Evolutionary conservation across 2,329 filamentous ascomycete genomes (phyloP).

Genomic region (Eutypa lata): DNA sequence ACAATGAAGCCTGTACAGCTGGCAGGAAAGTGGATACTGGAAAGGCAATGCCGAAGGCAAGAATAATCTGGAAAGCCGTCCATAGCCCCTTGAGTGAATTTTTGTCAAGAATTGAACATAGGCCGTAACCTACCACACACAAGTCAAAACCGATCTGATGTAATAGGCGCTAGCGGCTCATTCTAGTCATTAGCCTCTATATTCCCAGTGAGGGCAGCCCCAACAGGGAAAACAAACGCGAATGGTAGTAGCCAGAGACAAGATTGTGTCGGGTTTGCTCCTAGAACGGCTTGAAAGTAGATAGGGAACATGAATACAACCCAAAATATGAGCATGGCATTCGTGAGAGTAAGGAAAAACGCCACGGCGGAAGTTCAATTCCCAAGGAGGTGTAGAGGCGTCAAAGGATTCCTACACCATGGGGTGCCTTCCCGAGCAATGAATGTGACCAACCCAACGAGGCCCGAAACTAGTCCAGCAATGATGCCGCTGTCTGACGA

Average conservation of each 20-base stretch:
- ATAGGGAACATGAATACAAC: constrained; percentile 34
- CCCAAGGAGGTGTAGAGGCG: constrained; percentile 17
- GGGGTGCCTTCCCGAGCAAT: not conserved
- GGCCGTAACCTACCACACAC: not conserved
- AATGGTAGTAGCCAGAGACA: constrained; percentile 20
- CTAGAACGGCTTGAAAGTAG: constrained; percentile 38
- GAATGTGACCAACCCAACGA: not conserved
- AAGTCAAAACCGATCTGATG: not conserved
- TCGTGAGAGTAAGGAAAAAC: constrained; percentile 32
- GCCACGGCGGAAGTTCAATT: constrained; percentile 33
- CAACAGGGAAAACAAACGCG: constrained; percentile 17
- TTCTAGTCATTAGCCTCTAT: not conserved
- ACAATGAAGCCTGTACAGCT: not conserved
- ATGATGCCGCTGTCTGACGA: not conserved
- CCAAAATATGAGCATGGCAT: constrained; percentile 31
- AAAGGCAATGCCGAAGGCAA: not conserved
- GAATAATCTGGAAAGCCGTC: not conserved
- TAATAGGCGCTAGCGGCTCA: not conserved
- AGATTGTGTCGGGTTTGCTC: constrained; percentile 19
- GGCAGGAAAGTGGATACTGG: not conserved
- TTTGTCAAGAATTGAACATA: not conserved
- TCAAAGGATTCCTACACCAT: not conserved
- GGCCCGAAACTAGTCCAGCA: not conserved
- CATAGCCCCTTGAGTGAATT: not conserved
- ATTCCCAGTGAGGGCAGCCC: constrained; percentile 5